phyloP scores from a whole-genome alignment of 805 yeast genomes.

The Yarrowia deformans region DNA sequence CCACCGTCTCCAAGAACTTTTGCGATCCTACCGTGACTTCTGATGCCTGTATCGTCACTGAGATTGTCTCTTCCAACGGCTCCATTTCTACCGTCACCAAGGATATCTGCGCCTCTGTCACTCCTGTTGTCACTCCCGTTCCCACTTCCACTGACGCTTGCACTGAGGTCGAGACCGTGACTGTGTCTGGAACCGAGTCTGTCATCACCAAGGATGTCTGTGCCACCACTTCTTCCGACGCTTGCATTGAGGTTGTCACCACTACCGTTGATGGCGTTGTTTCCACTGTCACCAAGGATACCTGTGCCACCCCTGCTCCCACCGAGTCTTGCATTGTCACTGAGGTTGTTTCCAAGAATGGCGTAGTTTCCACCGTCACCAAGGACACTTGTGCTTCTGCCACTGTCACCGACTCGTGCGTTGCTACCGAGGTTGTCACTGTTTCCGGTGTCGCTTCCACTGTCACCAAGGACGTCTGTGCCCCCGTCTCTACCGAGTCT shows the following conservation, averaged over 20 bases:
- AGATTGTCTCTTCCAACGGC: background rate
- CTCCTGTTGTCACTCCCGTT: background rate
- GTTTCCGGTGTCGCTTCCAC: background rate
- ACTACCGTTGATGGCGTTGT: background rate
- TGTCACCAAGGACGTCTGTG: background rate
- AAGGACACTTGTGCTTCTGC: conserved; percentile 2
- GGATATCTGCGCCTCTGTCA: background rate
- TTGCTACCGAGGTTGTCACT: background rate
- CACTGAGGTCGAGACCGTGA: background rate
- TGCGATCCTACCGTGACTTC: background rate
- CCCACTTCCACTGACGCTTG: background rate
- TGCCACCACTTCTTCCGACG: background rate
- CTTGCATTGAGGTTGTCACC: background rate
- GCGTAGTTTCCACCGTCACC: background rate
- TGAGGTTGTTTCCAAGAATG: conserved; percentile 1
- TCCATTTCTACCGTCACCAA: background rate
- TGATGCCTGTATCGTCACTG: background rate
- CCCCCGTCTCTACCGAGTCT: background rate
- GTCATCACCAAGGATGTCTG: background rate
- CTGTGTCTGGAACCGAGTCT: background rate
- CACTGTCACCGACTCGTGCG: background rate
- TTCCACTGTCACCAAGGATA: background rate
- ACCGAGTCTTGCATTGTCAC: conserved; percentile 1
- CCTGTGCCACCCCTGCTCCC: background rate
- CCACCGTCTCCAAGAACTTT: background rate